Conservation (phyloP, 495 filamentous ascomycete genomes). For the Jackrogersella multiformis region DNA sequence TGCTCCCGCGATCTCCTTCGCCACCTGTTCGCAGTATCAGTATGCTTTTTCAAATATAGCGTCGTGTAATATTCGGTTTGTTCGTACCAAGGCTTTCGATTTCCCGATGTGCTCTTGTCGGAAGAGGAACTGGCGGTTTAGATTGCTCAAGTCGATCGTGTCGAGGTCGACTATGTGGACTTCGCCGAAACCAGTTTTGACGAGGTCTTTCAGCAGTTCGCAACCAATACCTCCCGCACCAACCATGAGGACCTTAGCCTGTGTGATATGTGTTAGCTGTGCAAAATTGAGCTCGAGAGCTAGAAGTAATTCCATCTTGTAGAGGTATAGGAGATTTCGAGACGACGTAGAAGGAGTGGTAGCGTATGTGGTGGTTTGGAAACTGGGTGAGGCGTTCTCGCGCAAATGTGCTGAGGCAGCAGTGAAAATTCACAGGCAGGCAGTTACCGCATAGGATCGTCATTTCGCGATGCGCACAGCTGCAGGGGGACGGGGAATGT, state of each 20-base stretch:
- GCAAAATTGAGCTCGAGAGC: conserved; percentile 5
- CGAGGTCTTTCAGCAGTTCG: conserved; percentile 96
- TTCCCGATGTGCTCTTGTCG: conserved; percentile 98
- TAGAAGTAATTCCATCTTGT: conserved; percentile 27
- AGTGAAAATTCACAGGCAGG: conserved; percentile 26
- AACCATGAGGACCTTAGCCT: conserved; percentile 92
- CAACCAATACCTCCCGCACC: conserved; percentile 98
- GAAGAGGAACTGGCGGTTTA: conserved; percentile 98
- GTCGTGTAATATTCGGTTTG: conserved; percentile 1
- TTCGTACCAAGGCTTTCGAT: conserved; percentile 87
- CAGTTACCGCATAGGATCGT: neutral
- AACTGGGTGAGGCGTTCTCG: conserved; percentile 13
- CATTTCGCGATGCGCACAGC: conserved; percentile 21
- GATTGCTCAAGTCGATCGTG: conserved; percentile 96
- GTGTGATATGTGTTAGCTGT: conserved; percentile 47
- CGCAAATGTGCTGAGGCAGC: conserved; percentile 12
- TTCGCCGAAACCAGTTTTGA: conserved; percentile 91
- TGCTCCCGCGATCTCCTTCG: conserved; percentile 87
- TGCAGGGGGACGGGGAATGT: conserved; percentile 11
- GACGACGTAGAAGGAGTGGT: neutral
- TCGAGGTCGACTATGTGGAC: conserved; percentile 97
- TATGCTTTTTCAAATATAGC: conserved; percentile 14
- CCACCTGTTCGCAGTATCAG: conserved; percentile 69
- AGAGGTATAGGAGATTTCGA: neutral
- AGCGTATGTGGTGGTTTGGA: neutral